Conservation (phyloP, 2,329 filamentous ascomycete genomes). For the Colletotrichum sp. region DNA sequence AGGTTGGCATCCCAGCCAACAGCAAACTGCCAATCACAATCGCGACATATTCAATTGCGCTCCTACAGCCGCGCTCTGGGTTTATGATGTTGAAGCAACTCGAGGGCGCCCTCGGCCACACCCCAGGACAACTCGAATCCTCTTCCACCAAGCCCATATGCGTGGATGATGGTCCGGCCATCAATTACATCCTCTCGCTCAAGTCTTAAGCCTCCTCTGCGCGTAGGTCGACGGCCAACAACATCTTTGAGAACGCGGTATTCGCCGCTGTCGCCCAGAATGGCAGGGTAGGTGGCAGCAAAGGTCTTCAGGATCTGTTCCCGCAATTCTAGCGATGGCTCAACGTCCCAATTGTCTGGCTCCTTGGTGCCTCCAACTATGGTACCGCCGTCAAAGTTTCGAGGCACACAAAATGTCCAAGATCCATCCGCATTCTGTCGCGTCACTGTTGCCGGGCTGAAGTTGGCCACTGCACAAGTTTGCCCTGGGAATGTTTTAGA, state of each 20-base stretch:
- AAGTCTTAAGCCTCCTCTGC: slow-evolving; percentile 54
- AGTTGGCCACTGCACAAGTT: slow-evolving; percentile 49
- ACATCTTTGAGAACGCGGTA: slow-evolving; percentile 44
- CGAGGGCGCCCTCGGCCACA: slow-evolving; percentile 54
- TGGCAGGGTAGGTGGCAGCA: slow-evolving; percentile 37
- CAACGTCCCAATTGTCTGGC: slow-evolving; percentile 57
- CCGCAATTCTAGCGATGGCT: slow-evolving; percentile 52
- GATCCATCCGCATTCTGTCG: slow-evolving; percentile 66
- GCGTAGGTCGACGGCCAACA: slow-evolving; percentile 50
- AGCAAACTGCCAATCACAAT: not conserved
- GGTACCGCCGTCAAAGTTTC: slow-evolving; percentile 66
- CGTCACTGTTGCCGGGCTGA: slow-evolving; percentile 52
- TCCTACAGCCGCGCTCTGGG: not conserved
- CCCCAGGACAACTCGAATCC: slow-evolving; percentile 68
- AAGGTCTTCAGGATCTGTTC: slow-evolving; percentile 48
- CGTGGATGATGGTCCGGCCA: slow-evolving; percentile 46
- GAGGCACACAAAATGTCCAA: slow-evolving; percentile 68
- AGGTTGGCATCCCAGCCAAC: not conserved
- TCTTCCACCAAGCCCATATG: slow-evolving; percentile 66
- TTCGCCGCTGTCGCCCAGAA: slow-evolving; percentile 31
- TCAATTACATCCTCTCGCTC: slow-evolving; percentile 49
- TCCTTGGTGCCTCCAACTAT: slow-evolving; percentile 72
- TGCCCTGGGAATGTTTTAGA: slow-evolving; percentile 37
- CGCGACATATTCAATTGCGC: not conserved
- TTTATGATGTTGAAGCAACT: slow-evolving; percentile 34